These are phyloP conservation scores for Neurospora cerealis DNA, from an alignment of 495 filamentous ascomycete genomes.

Conservation along the genomic window DNA sequence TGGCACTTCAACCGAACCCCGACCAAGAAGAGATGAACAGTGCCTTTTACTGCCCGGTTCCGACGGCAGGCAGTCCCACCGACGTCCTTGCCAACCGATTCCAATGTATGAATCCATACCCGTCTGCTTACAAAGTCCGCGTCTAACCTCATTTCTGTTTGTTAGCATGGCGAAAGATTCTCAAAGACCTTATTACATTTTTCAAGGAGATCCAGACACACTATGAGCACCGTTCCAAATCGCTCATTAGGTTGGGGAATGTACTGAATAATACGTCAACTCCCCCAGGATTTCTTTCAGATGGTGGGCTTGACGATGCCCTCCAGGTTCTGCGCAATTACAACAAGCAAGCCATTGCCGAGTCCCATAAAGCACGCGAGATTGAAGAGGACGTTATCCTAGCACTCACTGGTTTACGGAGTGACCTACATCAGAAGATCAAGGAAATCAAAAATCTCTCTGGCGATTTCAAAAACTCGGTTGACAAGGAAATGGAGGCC, in stretches of 20 bases:
- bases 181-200: constrained; percentile 91
- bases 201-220: constrained; percentile 87
- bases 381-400: constrained; percentile 86
- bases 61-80: constrained; percentile 77
- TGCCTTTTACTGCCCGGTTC: constrained; percentile 80
- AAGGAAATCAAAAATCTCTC: constrained; percentile 93
- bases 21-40: constrained; percentile 68
- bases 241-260: constrained; percentile 71
- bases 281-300: constrained; percentile 60
- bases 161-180: constrained; percentile 84
- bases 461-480: constrained; percentile 87
- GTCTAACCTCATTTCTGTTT: constrained; percentile 4
- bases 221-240: constrained; percentile 79
- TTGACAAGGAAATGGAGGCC: constrained; percentile 67
- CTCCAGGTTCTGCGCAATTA: constrained; percentile 69
- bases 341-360: constrained; percentile 69
- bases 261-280: constrained; percentile 69
- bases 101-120: constrained; percentile 54
- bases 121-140: not conserved
- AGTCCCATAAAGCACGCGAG: constrained; percentile 81
- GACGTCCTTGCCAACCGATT: constrained; percentile 85
- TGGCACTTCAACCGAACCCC: constrained; percentile 51
- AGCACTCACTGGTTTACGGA: constrained; percentile 73
- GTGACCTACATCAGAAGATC: constrained; percentile 86
- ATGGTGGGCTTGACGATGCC: constrained; percentile 79